These are phyloP conservation scores for Saccharomyces hybrid DNA, from an alignment of 1,139 yeast species.

Conservation along the genomic window DNA sequence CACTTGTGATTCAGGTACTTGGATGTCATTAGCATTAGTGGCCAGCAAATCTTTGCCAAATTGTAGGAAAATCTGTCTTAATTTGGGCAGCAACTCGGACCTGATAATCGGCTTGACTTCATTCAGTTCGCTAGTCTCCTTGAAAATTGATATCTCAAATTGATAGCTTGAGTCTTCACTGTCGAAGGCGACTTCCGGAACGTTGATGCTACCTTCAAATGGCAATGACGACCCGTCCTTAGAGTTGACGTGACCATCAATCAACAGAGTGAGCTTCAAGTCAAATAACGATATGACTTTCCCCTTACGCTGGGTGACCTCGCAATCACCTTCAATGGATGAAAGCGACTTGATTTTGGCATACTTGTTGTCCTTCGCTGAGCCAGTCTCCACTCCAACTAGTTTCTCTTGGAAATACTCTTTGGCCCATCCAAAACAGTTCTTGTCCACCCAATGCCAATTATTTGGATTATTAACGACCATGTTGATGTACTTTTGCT, in stretches of 20 bases:
- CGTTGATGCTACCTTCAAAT: slow-evolving; percentile 59
- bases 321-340: slow-evolving; percentile 88
- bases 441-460: slow-evolving; percentile 99
- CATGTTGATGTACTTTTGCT: slow-evolving; percentile 33
- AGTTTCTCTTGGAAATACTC: slow-evolving; percentile 61
- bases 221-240: slow-evolving; percentile 23
- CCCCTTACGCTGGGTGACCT: slow-evolving; percentile 94
- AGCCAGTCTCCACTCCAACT: slow-evolving; percentile 40
- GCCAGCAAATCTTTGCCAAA: slow-evolving; percentile 74
- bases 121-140: slow-evolving; percentile 44
- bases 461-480: slow-evolving; percentile 69
- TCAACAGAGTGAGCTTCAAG: slow-evolving; percentile 56
- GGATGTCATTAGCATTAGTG: slow-evolving; percentile 80
- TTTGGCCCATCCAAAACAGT: slow-evolving; percentile 86
- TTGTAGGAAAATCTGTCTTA: slow-evolving; percentile 48
- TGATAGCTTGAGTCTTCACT: slow-evolving; percentile 78
- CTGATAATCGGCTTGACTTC: slow-evolving; percentile 52
- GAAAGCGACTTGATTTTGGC: slow-evolving; percentile 49
- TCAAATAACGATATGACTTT: slow-evolving; percentile 90
- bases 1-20: slow-evolving; percentile 62
- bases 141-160: slow-evolving; percentile 63
- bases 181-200: slow-evolving; percentile 96
- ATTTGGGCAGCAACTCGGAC: slow-evolving; percentile 54
- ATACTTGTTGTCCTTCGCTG: slow-evolving; percentile 30
- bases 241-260: slow-evolving; percentile 39